phyloP scores from a whole-genome alignment of 331 rosid genomes.

The Prunus yedoensis region DNA sequence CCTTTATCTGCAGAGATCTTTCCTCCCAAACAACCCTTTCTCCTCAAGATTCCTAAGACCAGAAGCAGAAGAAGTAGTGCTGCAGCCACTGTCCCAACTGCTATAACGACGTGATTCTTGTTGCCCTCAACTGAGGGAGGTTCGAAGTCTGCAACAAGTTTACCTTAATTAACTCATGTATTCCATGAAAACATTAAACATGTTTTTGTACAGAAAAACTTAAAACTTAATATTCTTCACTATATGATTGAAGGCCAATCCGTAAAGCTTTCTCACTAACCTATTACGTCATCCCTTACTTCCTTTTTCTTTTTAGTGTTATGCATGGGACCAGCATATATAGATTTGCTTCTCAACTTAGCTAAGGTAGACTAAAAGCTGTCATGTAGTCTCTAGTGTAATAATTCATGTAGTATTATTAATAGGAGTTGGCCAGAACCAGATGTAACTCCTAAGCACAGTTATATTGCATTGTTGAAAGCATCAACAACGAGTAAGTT shows the following conservation, averaged over 20 bases:
- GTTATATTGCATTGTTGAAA: background rate
- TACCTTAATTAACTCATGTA: background rate
- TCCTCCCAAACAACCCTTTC: constrained; percentile 72
- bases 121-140: constrained; percentile 43
- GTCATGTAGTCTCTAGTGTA: background rate
- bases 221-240: background rate
- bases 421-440: background rate
- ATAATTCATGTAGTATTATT: background rate
- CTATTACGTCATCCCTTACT: background rate
- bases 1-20: constrained; percentile 62
- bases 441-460: background rate
- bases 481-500: background rate
- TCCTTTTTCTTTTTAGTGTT: too few relatives aligned
- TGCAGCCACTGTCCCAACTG: constrained; percentile 35
- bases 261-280: too few relatives aligned
- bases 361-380: too few relatives aligned
- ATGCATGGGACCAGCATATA: too few relatives aligned
- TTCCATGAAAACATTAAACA: background rate
- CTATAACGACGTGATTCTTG: constrained; percentile 27
- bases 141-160: constrained; percentile 57
- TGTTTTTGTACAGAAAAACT: background rate
- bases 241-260: background rate
- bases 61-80: constrained; percentile 38
- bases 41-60: constrained; percentile 48
- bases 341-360: too few relatives aligned